Conservation (phyloP, 164 flowering plant species). For the Berberis vulgaris region DNA sequence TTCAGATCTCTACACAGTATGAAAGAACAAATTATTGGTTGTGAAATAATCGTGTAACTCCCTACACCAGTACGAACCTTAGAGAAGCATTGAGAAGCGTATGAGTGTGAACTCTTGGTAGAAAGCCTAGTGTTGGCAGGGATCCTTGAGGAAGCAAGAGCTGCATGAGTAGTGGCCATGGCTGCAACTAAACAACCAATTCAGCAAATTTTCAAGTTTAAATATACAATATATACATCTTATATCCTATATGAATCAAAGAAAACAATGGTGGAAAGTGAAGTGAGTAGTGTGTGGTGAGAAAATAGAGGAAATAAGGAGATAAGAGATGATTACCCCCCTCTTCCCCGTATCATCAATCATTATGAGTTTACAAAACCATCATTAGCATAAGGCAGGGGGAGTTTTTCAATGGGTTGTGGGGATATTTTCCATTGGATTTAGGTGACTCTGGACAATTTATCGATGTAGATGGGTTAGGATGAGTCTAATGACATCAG, state of each 20-base stretch:
- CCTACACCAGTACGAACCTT: slow-evolving; percentile 57
- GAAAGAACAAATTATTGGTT: not conserved
- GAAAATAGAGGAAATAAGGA: slow-evolving; percentile 1
- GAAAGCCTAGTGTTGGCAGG: slow-evolving; percentile 52
- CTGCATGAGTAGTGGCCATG: slow-evolving; percentile 93
- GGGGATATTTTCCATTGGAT: too few relatives aligned
- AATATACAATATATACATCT: slow-evolving; percentile 7
- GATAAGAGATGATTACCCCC: too few relatives aligned
- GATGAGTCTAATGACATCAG: too few relatives aligned
- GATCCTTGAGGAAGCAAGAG: slow-evolving; percentile 83
- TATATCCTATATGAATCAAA: not conserved
- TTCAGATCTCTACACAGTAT: slow-evolving; percentile 49
- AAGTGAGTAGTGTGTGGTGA: slow-evolving; percentile 5
- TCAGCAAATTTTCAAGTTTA: slow-evolving; percentile 6
- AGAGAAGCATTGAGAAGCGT: slow-evolving; percentile 50
- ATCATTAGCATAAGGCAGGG: too few relatives aligned
- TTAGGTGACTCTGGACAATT: too few relatives aligned
- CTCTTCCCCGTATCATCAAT: too few relatives aligned
- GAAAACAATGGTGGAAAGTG: slow-evolving; percentile 5
- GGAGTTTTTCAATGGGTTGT: too few relatives aligned
- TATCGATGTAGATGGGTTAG: too few relatives aligned
- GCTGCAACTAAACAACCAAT: slow-evolving; percentile 37
- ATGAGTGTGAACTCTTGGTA: slow-evolving; percentile 43
- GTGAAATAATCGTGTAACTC: not conserved
- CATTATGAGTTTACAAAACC: too few relatives aligned